Evolutionary conservation across 2,329 filamentous ascomycete species (phyloP).

Genomic region (Rutstroemia sp.): DNA sequence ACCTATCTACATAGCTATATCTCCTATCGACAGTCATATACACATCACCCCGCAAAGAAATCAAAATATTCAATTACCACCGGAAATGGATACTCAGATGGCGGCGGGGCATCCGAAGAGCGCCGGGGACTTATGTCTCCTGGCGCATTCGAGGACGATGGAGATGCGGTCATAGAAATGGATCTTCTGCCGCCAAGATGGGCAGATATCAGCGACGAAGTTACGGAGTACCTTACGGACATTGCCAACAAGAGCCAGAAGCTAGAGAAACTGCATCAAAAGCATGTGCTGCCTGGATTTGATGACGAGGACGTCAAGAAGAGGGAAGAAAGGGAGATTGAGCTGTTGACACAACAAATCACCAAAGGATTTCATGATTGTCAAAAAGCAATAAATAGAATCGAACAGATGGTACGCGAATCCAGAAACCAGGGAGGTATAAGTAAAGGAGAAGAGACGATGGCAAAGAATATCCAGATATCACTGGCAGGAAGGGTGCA

Average conservation of each 20-base stretch:
- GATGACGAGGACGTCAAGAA: conserved; percentile 88
- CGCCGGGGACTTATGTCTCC: conserved; percentile 78
- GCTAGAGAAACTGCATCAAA: conserved; percentile 90
- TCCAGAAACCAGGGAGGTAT: conserved; percentile 65
- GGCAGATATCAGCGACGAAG: conserved; percentile 92
- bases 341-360: conserved; percentile 81
- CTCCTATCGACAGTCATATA: conserved; percentile 97
- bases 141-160: conserved; percentile 72
- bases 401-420: conserved; percentile 82
- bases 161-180: conserved; percentile 97
- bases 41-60: conserved; percentile 87
- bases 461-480: conserved; percentile 94
- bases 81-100: conserved; percentile 52
- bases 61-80: conserved; percentile 49
- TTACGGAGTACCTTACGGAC: conserved; percentile 71
- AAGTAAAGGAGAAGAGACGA: conserved; percentile 79
- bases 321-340: conserved; percentile 83
- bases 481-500: conserved; percentile 82
- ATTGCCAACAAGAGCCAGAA: conserved; percentile 77
- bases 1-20: conserved; percentile 61
- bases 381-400: conserved; percentile 77
- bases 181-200: conserved; percentile 89
- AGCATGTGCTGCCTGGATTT: conserved; percentile 93
- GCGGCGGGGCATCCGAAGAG: conserved; percentile 50
- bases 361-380: conserved; percentile 85